Conservation (phyloP, 148 eudicot genomes). For the Cornus kousa region DNA sequence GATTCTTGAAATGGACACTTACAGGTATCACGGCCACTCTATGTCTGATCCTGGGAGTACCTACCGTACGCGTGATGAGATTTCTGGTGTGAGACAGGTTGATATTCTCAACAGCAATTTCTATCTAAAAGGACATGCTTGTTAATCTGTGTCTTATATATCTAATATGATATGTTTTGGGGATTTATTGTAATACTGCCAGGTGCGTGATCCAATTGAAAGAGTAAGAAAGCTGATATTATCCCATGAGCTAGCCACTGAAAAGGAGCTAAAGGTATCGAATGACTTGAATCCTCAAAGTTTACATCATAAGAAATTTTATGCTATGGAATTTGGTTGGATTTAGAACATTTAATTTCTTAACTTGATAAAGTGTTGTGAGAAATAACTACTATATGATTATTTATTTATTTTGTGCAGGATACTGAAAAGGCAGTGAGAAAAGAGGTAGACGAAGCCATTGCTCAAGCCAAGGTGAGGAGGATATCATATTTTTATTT, state of each 20-base stretch:
- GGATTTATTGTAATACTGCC: constrained; percentile 13
- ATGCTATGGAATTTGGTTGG: background rate
- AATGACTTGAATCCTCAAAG: background rate
- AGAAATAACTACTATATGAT: background rate
- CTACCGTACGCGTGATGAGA: constrained; percentile 95
- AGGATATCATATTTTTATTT: background rate
- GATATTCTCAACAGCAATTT: background rate
- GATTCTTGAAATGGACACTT: constrained; percentile 99
- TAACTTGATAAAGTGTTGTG: background rate
- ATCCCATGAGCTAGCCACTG: constrained; percentile 77
- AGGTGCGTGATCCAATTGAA: constrained; percentile 99
- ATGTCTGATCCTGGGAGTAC: constrained; percentile 99
- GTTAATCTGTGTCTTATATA: background rate
- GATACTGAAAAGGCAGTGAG: constrained; percentile 53
- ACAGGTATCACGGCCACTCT: constrained; percentile 98
- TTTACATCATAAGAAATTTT: background rate
- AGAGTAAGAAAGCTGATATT: constrained; percentile 74
- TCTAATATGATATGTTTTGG: background rate
- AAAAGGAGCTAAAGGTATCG: constrained; percentile 84
- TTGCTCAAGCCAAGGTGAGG: constrained; percentile 58
- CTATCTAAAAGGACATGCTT: background rate
- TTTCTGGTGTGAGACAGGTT: constrained; percentile 85
- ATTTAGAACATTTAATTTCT: background rate
- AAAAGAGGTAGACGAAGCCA: constrained; percentile 59
- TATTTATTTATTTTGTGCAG: constrained; percentile 25